Evolutionary conservation across 2,329 filamentous ascomycete species (phyloP).

Genomic region (Chaetomiaceae sp.): DNA sequence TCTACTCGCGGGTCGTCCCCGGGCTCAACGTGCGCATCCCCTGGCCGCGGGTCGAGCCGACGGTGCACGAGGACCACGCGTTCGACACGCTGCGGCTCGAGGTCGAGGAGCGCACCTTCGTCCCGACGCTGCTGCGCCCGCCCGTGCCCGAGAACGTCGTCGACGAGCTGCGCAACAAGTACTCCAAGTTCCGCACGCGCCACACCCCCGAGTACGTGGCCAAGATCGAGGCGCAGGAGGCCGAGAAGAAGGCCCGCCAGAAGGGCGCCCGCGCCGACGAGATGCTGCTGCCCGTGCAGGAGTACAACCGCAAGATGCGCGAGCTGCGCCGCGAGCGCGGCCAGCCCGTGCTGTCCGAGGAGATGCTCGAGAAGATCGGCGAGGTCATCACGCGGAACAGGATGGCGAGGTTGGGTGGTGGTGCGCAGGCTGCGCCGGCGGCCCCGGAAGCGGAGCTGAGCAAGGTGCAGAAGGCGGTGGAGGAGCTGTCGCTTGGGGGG

Average conservation of each 20-base stretch:
- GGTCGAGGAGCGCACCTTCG: slow-evolving; percentile 68
- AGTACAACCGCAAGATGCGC: slow-evolving; percentile 51
- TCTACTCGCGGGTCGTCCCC: slow-evolving; percentile 57
- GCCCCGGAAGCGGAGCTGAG: slow-evolving; percentile 9
- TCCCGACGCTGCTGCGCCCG: slow-evolving; percentile 67
- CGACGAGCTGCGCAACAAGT: slow-evolving; percentile 80
- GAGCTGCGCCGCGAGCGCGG: slow-evolving; percentile 45
- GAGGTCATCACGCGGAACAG: slow-evolving; percentile 51
- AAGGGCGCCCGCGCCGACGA: slow-evolving; percentile 27
- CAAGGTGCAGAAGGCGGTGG: slow-evolving; percentile 20
- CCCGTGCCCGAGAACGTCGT: slow-evolving; percentile 76
- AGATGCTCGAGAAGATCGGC: slow-evolving; percentile 58
- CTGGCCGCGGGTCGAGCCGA: slow-evolving; percentile 58
- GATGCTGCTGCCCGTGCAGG: slow-evolving; percentile 53
- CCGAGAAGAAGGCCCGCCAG: slow-evolving; percentile 33
- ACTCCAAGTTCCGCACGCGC: slow-evolving; percentile 71
- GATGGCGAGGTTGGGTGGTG: not conserved
- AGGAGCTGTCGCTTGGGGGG: slow-evolving; percentile 17
- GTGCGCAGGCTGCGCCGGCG: not conserved
- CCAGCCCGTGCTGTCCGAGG: slow-evolving; percentile 49
- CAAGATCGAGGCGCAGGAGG: slow-evolving; percentile 36
- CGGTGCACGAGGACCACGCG: slow-evolving; percentile 47
- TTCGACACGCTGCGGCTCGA: slow-evolving; percentile 70
- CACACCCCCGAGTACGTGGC: slow-evolving; percentile 69
- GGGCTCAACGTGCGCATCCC: slow-evolving; percentile 68